Evolutionary conservation across 139 green algal genomes (phyloP), one percentile per base, ranked within the genome.

Genomic region (Chlamydomonas incerta): DNA sequence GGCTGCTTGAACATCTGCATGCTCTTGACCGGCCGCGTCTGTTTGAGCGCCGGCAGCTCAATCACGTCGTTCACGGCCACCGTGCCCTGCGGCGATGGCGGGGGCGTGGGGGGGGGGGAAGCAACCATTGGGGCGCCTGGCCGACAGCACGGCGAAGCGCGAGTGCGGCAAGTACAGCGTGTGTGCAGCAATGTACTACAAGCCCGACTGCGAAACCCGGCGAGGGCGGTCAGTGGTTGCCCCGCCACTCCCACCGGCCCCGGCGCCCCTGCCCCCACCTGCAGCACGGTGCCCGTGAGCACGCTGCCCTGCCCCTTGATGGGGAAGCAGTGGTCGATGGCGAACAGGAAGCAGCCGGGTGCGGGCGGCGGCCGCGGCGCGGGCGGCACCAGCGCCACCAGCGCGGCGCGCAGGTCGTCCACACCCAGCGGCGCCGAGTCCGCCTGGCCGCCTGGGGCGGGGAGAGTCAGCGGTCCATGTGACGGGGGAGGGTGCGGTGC

Each of bases 301-400:
- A 99, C 94, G 0, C 96, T 99, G 26, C 97, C 97, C 79, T 98
- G 95, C 0, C 97, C 97, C 67, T 95, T 96, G 81, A 99, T 94
- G 0, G 92, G 83, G 81, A 99, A 99, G 92, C 97, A 99, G 90
- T 99, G 97, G 89, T 99, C 97, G 13, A 98, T 90, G 20, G 95
- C 91, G 72, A 98, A 97, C 29, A 99, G 92, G 70, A 99, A 96
- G n/a, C 93, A 82, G 24, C 88, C 87, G 62, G 67, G 66, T 24
- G 34, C 15, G 17, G 50, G 3, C 24, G 60, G 60, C 60, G 23
- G 23, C 1, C 72, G 67, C 24, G 87, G 87, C 24, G 72, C 21
- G 35, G 74, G 47, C 31, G 76, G 73, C 58, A 90, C 80, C 88
- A 90, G 88, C 41, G n/a, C 52, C 11, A 88, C 50, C 23, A 89